A percentile compares a stretch with the other conserved stretches of the same genome.
phyloP scores from a whole-genome alignment of 257 asterid species.

The Nicotiana tabacum region DNA sequence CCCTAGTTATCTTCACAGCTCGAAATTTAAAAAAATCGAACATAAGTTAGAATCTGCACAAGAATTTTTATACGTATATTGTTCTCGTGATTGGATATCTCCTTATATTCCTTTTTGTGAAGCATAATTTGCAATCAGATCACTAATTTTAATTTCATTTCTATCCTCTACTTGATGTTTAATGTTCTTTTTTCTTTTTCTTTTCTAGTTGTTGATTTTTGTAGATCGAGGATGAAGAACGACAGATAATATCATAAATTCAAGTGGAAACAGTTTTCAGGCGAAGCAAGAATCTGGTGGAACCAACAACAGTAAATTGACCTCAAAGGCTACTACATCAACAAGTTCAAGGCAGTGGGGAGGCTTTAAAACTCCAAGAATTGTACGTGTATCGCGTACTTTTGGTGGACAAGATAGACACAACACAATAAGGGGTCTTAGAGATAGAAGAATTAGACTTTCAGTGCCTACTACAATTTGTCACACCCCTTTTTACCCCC shows the following conservation, averaged over 20 bases:
- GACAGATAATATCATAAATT: conserved; percentile 32
- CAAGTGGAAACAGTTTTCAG: conserved; percentile 23
- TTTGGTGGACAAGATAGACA: conserved; percentile 80
- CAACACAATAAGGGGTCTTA: conserved; percentile 58
- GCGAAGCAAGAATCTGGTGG: conserved; percentile 46
- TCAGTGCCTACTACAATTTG: conserved; percentile 62
- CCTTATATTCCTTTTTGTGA: not conserved
- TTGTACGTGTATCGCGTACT: conserved; percentile 53
- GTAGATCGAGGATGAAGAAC: conserved; percentile 35
- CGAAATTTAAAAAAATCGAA: not conserved
- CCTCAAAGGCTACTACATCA: conserved; percentile 23
- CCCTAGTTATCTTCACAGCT: not conserved
- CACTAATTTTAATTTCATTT: not conserved
- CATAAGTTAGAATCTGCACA: not conserved
- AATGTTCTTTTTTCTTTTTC: not conserved
- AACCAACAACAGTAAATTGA: conserved; percentile 8
- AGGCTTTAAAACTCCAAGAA: conserved; percentile 56
- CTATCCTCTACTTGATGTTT: not conserved
- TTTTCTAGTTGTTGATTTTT: not conserved
- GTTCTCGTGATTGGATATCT: not conserved
- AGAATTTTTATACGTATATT: not conserved
- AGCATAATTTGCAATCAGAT: not conserved
- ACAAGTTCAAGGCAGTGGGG: conserved; percentile 52
- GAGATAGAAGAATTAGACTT: conserved; percentile 64
- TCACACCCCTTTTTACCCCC: too few relatives aligned